Evolutionary conservation across 192 early-diverging fungal genomes (phyloP), one percentile per base, ranked within the genome.

Genomic region (Helicostylum pulchrum): DNA sequence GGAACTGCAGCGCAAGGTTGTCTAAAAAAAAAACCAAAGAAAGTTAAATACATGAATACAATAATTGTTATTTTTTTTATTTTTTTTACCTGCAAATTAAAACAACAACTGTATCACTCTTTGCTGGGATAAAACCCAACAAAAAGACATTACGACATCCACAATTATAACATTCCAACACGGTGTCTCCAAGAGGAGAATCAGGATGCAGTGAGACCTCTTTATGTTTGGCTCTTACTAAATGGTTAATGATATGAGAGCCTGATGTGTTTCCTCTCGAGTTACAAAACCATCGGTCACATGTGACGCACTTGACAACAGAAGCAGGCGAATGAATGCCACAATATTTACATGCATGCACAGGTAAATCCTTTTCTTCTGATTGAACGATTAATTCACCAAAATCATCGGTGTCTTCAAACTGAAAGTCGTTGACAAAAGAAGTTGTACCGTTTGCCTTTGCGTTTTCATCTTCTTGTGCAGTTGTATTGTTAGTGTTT

Each of bases 221-320:
- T 72, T 93, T 94, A 78, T 99, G 97, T 62, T 90, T 89, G 20
- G 95, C 89, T 32, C 84, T 83, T 31, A 98, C 96, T 48, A 99
- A 74, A 68, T 99, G 97, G 67, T 88, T 93, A 62, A 99, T 88
- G 54, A 98, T 96, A 68, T 99, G 97, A 11, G 97, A 90, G 45
- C 93, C 96, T 6, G 91, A 88, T 1, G 90, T 93, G 61, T 86
- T 88, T 23, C 93, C 92, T 36, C 93, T 85, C 14, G 90, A 84
- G 69, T 99, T 99, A 75, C 97, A 99, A 72, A 99, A 98, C 96
- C 96, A 99, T 53, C 91, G 88, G 54, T 83, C 87, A 79, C 97
- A 99, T 0, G 81, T 85, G 34, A 95, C 84, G 74, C 97, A 99
- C 78, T 95, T 94, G 54, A 92, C 90, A 6, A 98, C 95, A 0